Conservation (phyloP, 2,329 filamentous ascomycete species). For the Sordariomycetes sp. region DNA sequence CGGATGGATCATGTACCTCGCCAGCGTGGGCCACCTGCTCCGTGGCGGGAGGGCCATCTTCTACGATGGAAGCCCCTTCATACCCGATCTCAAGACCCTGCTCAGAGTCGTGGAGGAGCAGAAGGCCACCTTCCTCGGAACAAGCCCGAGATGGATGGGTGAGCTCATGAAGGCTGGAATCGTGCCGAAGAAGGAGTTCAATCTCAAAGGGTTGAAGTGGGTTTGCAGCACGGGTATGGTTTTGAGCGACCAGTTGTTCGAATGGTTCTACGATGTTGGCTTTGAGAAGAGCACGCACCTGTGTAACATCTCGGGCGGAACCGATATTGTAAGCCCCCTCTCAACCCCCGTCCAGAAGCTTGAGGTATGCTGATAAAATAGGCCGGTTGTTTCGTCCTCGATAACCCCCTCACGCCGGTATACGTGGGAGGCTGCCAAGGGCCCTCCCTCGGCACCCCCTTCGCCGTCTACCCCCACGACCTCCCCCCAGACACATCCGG, state of each 20-base stretch:
- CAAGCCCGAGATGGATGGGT: slow-evolving; percentile 67
- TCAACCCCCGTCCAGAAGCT: not conserved
- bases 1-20: slow-evolving; percentile 84
- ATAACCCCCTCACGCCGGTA: slow-evolving; percentile 62
- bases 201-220: slow-evolving; percentile 50
- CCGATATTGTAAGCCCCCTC: slow-evolving; percentile 52
- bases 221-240: slow-evolving; percentile 78
- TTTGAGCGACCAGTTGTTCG: slow-evolving; percentile 64
- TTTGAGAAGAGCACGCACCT: slow-evolving; percentile 62
- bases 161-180: slow-evolving; percentile 60
- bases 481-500: slow-evolving; percentile 34
- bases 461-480: slow-evolving; percentile 55
- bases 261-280: slow-evolving; percentile 66
- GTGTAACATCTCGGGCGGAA: slow-evolving; percentile 67
- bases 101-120: slow-evolving; percentile 54
- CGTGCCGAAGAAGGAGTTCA: slow-evolving; percentile 49
- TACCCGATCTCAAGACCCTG: slow-evolving; percentile 56
- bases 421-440: slow-evolving; percentile 46
- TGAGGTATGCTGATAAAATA: slow-evolving; percentile 10
- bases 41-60: slow-evolving; percentile 54
- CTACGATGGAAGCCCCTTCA: slow-evolving; percentile 79
- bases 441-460: slow-evolving; percentile 36
- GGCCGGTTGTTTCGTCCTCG: slow-evolving; percentile 51
- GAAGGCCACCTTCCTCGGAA: slow-evolving; percentile 63
- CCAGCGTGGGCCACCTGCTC: slow-evolving; percentile 47